Base-by-base conservation (phyloP, 108 stramenopile species). In the Stephanodiscus triporus region DNA sequence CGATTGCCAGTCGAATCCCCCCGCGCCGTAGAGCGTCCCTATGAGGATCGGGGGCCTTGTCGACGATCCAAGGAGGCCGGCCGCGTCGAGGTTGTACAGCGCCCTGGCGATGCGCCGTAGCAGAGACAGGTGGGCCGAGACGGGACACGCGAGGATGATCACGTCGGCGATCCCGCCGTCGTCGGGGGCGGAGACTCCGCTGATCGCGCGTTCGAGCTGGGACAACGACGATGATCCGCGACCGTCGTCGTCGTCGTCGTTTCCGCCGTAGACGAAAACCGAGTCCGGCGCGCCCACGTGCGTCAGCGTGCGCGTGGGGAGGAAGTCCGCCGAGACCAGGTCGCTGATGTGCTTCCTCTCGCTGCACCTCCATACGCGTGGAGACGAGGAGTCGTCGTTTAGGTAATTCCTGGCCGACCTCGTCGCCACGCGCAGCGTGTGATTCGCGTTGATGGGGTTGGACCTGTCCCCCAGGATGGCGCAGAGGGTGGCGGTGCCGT, bases 401-500 rank as follows among this genome's bases (percentile, higher is more conserved):
- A 82, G 64, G 40, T 74, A 82, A 34, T 66, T 78, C 47, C 26
- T 6, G n/a, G 70, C 60, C n/a, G 63, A 68, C 14, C 81, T 63
- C 13, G 81, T 82, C 23, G 77, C 81, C 24, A 82, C 81, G 43
- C 81, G 77, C 14, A 82, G 40, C 13, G 73, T 53, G 72, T 82
- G 81, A 37, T 47, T 47, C 29, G 51, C 58, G 49, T 82, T 82
- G 64, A 22, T 22, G 17, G 81, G 66, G 65, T 82, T 78, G 76
- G 81, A 82, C 55, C 69, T 73, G 27, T 82, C 81, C 47, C 81
- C 72, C 49, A 82, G 66, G 38, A 82, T 78, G 45, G 81, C 71
- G 65, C 63, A 67, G 45, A 82, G 81, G 57, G 81, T 82, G 53
- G 81, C 51, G 24, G 81, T 82, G 72, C 81, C 81, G 81, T 82